Evolutionary conservation across 2,329 filamentous ascomycete genomes (phyloP).

Genomic region (Mycosphaerella sp.): DNA sequence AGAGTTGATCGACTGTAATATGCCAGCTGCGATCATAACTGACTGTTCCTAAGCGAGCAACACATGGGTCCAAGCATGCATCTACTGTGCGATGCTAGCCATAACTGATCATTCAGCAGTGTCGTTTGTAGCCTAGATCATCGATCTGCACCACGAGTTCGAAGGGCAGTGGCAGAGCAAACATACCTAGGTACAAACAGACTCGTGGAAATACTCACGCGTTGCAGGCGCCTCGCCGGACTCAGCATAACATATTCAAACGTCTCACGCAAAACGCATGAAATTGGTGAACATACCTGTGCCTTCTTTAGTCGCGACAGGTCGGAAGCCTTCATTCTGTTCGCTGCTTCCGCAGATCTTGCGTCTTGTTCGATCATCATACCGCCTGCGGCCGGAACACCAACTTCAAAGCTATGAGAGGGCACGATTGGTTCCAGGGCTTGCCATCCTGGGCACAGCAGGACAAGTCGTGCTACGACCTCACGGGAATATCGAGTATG

Average conservation of each 20-base stretch:
- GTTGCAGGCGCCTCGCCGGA: not conserved
- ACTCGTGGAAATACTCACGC: not conserved
- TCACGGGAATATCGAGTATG: not conserved
- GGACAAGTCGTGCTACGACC: not conserved
- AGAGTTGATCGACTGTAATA: conserved; percentile 37
- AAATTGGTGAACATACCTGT: not conserved
- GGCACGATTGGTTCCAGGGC: conserved; percentile 1
- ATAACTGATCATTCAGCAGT: not conserved
- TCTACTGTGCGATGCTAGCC: not conserved
- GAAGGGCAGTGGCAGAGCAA: not conserved
- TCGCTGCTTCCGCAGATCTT: not conserved
- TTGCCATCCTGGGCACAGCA: conserved; percentile 6
- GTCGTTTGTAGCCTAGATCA: not conserved
- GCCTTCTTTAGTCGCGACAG: not conserved
- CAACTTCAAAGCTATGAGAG: not conserved
- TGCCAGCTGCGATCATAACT: conserved; percentile 16
- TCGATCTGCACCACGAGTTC: not conserved
- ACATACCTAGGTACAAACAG: not conserved
- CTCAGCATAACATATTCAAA: not conserved
- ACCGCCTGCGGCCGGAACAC: not conserved
- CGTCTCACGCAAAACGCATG: not conserved
- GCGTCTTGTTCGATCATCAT: not conserved
- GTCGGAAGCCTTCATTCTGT: no score
- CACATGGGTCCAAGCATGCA: not conserved
- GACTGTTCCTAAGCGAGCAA: not conserved